These are phyloP conservation scores for Proliferodiscus dingleyae DNA, from an alignment of 2,329 filamentous ascomycete species.

Conservation along the genomic window DNA sequence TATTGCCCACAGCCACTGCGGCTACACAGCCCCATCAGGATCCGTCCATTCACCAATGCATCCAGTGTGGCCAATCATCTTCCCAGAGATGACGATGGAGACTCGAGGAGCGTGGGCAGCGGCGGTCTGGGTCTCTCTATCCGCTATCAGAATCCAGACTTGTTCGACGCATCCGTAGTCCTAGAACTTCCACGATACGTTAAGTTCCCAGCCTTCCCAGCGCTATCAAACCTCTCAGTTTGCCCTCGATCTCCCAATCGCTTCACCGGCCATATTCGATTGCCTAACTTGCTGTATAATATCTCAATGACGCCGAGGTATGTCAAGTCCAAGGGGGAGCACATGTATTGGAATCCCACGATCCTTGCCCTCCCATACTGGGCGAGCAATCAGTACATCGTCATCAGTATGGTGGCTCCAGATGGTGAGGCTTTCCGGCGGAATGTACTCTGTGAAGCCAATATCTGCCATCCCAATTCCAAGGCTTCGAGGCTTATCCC, in stretches of 20 bases:
- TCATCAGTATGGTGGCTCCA: conserved; percentile 33
- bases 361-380: conserved; percentile 36
- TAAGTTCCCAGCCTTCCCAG: conserved; percentile 4
- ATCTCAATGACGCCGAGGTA: conserved; percentile 31
- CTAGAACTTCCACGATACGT: background rate
- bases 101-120: background rate
- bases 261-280: conserved; percentile 33
- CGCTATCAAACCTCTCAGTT: conserved; percentile 12
- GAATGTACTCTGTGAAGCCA: conserved; percentile 37
- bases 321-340: conserved; percentile 17
- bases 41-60: conserved; percentile 7
- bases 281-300: conserved; percentile 31
- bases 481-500: conserved; percentile 11
- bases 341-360: conserved; percentile 36
- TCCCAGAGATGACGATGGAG: background rate
- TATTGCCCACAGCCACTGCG: background rate
- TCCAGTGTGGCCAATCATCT: background rate
- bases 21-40: conserved; percentile 6
- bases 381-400: conserved; percentile 34
- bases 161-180: background rate
- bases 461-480: conserved; percentile 30
- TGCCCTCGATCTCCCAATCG: conserved; percentile 25
- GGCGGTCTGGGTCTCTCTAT: background rate
- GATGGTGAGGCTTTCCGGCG: conserved; percentile 33
- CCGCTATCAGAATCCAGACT: background rate